A percentile compares a stretch with the other conserved stretches of the same genome.
Conservation (phyloP, 441 rosid species). For the Adansonia grandidieri region DNA sequence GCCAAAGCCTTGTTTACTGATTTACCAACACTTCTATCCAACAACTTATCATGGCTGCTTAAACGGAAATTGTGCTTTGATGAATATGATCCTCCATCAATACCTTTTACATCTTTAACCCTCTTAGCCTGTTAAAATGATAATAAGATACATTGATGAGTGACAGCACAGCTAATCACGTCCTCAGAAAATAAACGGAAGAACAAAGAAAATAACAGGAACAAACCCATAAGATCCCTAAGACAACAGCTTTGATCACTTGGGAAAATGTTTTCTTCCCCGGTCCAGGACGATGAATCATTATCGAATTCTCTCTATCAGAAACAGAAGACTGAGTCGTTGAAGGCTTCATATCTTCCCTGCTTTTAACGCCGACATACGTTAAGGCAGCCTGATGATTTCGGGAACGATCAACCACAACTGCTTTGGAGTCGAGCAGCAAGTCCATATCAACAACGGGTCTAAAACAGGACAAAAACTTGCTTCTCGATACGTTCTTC, state of each 20-base stretch:
- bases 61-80: slow-evolving; percentile 8
- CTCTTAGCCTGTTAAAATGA: slow-evolving; percentile 35
- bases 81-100: slow-evolving; percentile 26
- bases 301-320: slow-evolving; percentile 22
- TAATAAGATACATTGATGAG: neutral
- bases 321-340: slow-evolving; percentile 6
- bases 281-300: slow-evolving; percentile 20
- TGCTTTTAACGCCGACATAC: slow-evolving; percentile 12
- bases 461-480: slow-evolving; percentile 49
- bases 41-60: slow-evolving; percentile 5
- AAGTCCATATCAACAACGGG: slow-evolving; percentile 44
- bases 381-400: neutral
- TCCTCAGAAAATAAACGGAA: neutral
- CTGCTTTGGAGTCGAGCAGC: slow-evolving; percentile 17
- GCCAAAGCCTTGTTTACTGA: neutral
- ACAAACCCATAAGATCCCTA: slow-evolving; percentile 41
- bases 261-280: slow-evolving; percentile 35
- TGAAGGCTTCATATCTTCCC: slow-evolving; percentile 20
- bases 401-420: slow-evolving; percentile 21
- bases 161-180: neutral
- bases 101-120: slow-evolving; percentile 30
- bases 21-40: neutral
- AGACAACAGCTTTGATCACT: slow-evolving; percentile 38
- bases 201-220: neutral
- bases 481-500: slow-evolving; percentile 47